A percentile compares a stretch with the other conserved stretches of the same genome.
These are phyloP conservation scores for Sphaerulina vaccinii DNA, from an alignment of 2,329 filamentous ascomycete species.

Conservation along the genomic window DNA sequence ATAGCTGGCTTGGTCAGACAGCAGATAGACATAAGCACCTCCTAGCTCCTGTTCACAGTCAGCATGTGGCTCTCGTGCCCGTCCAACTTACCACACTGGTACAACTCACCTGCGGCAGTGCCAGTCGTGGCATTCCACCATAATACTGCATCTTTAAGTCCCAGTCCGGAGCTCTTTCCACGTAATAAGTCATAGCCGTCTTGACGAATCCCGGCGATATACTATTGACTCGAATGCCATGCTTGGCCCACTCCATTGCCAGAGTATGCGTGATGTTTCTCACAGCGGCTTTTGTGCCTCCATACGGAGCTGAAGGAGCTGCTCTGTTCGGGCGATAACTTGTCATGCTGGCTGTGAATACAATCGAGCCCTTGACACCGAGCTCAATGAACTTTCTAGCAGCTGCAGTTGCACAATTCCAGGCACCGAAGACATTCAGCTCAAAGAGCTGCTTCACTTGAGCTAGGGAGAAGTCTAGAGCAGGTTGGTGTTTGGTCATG, in stretches of 20 bases:
- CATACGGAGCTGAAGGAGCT: slow-evolving; percentile 40
- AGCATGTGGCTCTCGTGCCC: no score
- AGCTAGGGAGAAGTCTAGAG: slow-evolving; percentile 33
- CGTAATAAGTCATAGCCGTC: slow-evolving; percentile 50
- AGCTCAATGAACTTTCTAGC: slow-evolving; percentile 49
- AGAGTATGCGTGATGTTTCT: slow-evolving; percentile 45
- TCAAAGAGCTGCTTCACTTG: slow-evolving; percentile 34
- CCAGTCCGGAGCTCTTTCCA: slow-evolving; percentile 52
- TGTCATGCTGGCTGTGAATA: slow-evolving; percentile 51
- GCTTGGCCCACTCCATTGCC: slow-evolving; percentile 37
- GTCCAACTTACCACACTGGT: no score
- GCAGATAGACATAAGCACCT: slow-evolving; percentile 51
- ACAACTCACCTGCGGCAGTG: no score
- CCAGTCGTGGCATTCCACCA: slow-evolving; percentile 53
- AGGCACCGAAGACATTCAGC: slow-evolving; percentile 47
- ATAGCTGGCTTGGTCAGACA: slow-evolving; percentile 50
- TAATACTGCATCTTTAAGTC: slow-evolving; percentile 56
- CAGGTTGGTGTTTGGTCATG: slow-evolving; percentile 37
- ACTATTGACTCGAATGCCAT: slow-evolving; percentile 38
- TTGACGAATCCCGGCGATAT: slow-evolving; percentile 37
- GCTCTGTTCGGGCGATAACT: slow-evolving; percentile 46
- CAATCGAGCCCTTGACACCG: slow-evolving; percentile 46
- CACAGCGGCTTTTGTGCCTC: slow-evolving; percentile 45
- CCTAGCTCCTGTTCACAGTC: slow-evolving; percentile 53
- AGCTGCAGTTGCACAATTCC: slow-evolving; percentile 45